Base-by-base conservation (phyloP, 2,329 filamentous ascomycete species). In the Aureobasidium uvarum region DNA sequence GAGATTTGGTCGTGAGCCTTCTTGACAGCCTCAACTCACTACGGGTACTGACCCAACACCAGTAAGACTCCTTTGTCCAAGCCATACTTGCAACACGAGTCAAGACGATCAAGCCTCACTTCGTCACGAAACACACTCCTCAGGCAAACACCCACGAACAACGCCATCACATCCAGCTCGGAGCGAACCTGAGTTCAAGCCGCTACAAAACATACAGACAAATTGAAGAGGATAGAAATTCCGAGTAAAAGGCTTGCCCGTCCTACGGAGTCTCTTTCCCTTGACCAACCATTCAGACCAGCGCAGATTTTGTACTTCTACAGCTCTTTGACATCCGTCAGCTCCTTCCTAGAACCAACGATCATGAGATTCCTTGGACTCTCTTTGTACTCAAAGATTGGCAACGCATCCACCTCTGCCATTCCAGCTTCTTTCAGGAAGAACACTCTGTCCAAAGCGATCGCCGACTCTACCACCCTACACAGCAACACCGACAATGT, bases 291-390 rank as follows among this genome's bases (percentile, higher is more conserved):
- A 31, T 36, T 8, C 10, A 13, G 10, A 36, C 33, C 33, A 36
- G 33, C 33, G 33, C 33, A 36, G 13, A 10, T 13, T 51, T 14
- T 31, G 13, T 50, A 18, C 3, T 7, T 16, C 25, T 31, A 31
- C 25, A 8, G 16, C 25, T 14, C 25, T 31, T 13, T 16, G 10
- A 5, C 2, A 28, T 31, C 25, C 8, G 18, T 14, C 8, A 14
- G 6, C 33, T 25, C 36, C 14, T 25, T 33, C 54, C 51, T 67
- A 7, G 45, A 38, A n/a, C 54, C 67, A 16, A 68, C 67, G 31
- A 68, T 41, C 67, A 68, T 66, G 55, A 68, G 8, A 46, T 68
- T 68, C 20, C 67, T 64, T 11, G 67, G 67, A 20, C 67, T 68
- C 8, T 52, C 31, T 48, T n/a, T 54, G 23, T 68, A 68, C 3